Conservation (phyloP, 2,329 filamentous ascomycete genomes). For the Aspergillus pseudonomiae region DNA sequence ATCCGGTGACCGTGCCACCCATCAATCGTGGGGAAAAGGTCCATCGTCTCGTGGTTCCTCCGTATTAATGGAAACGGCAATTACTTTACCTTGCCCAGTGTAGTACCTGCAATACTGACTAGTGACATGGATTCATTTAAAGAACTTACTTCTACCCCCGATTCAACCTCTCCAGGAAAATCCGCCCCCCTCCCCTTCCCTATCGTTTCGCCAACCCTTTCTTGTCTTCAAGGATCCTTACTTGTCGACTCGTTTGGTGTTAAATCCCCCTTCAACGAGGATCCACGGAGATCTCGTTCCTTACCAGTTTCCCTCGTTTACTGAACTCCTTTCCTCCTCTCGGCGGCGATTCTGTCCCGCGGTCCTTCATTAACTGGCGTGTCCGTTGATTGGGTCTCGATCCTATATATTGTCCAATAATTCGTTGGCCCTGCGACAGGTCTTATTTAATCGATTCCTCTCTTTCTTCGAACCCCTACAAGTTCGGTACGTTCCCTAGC, state of each 20-base stretch:
- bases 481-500: constrained; percentile 7
- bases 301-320: not conserved
- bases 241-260: not conserved
- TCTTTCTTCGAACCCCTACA: not conserved
- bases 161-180: not conserved
- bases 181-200: constrained; percentile 6
- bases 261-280: not conserved
- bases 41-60: not conserved
- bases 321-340: not conserved
- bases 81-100: not conserved
- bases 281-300: not conserved
- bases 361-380: constrained; percentile 22
- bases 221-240: not conserved
- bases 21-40: not conserved
- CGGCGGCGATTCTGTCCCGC: constrained; percentile 8
- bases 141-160: constrained; percentile 1
- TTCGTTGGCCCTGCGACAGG: not conserved
- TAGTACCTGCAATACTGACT: not conserved
- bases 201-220: constrained; percentile 9
- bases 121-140: constrained; percentile 1
- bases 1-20: not conserved
- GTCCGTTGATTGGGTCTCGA: constrained; percentile 11
- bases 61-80: not conserved
- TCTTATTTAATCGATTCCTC: not conserved
- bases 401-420: not conserved